phyloP scores from a whole-genome alignment of 169 alveolate genomes.

The Plasmodium knowlesi region DNA sequence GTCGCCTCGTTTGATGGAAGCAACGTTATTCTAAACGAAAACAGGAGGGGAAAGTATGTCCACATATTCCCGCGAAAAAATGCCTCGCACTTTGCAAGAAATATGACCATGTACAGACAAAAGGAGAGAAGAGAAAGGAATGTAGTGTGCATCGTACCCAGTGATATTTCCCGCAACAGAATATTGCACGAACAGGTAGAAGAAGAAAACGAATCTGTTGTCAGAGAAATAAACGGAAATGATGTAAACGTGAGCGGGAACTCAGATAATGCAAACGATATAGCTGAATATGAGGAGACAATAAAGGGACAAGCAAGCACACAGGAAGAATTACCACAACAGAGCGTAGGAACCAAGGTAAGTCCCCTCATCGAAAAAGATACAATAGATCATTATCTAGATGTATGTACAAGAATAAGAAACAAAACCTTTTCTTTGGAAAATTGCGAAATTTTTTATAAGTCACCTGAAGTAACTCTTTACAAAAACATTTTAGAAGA shows the following conservation, averaged over 20 bases:
- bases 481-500: conserved; percentile 15
- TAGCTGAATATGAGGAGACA: background rate
- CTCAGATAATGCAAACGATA: background rate
- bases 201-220: background rate
- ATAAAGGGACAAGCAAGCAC: background rate
- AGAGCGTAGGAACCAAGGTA: background rate
- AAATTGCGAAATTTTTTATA: background rate
- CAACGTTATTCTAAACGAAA: background rate
- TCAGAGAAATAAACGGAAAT: background rate
- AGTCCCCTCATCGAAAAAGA: conserved; percentile 3
- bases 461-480: background rate
- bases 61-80: background rate
- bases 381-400: background rate
- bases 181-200: background rate
- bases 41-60: background rate
- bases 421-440: background rate
- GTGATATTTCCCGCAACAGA: background rate
- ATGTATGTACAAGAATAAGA: conserved; percentile 10
- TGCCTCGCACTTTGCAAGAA: background rate
- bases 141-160: background rate
- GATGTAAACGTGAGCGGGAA: background rate
- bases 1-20: background rate
- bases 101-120: background rate
- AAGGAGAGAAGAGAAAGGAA: background rate
- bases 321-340: background rate